Evolutionary conservation across 2,329 filamentous ascomycete genomes (phyloP), one percentile per base, ranked within the genome.

Genomic region (Fusarium verticillioides): DNA sequence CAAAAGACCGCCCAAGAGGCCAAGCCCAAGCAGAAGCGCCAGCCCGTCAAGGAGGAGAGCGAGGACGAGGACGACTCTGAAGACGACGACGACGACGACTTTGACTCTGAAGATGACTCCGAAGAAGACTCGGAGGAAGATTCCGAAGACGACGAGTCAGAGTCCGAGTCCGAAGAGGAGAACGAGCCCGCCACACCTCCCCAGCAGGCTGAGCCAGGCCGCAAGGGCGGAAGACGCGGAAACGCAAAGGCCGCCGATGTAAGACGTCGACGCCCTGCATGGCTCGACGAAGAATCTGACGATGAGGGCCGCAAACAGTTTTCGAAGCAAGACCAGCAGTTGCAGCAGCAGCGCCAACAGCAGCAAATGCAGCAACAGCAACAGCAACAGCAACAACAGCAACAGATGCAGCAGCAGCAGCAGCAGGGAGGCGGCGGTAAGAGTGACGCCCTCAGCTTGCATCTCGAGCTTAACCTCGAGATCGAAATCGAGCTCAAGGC

Each of bases 401-500:
- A 74, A 12, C 75, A 78, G 21, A 53, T 64, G 19, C 72, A 75
- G 26, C 59, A 73, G 34, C 60, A 63, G 37, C 66, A 70, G 18
- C 70, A 75, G 30, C 60, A 69, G 19, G 63, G 64, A 37, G 72
- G 67, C 13, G 75, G 75, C 9, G 73, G 73, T 36, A 75, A 72
- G n/a, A 77, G 77, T 7, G 75, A 78, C 36, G 65, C 77, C 32
- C 83, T 95, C 79, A 92, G 92, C 80, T 82, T 96, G 76, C 88
- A 91, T 42, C 84, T 96, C 28, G 94, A 96, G 79, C 86, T 95
- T 63, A 96, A 96, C 82, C 85, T 96, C 64, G 94, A 96, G 75
- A 88, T 96, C 56, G 94, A 96, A 82, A 93, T 96, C 70, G 92
- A 94, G 77, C 87, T 96, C 69, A 96, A 96, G 86, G 94, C 94